Conservation (phyloP, 2,329 filamentous ascomycete species). For the Aspergillus calidoustus region DNA sequence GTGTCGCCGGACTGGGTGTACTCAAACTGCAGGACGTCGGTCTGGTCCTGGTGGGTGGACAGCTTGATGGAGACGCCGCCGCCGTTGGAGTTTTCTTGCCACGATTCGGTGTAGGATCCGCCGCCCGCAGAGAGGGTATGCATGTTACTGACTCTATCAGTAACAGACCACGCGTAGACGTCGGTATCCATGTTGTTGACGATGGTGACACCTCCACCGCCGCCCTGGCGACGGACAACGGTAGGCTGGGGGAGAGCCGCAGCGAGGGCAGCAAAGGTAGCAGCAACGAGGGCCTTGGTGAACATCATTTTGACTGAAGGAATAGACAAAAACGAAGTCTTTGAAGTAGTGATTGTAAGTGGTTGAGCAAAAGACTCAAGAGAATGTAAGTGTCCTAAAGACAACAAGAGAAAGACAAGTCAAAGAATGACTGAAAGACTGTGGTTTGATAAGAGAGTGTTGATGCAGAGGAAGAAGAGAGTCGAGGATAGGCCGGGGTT, state of each 20-base stretch:
- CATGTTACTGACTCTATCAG: slow-evolving; percentile 40
- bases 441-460: slow-evolving; percentile 26
- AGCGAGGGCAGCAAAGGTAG: slow-evolving; percentile 21
- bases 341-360: slow-evolving; percentile 10
- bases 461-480: slow-evolving; percentile 17
- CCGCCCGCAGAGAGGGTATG: slow-evolving; percentile 38
- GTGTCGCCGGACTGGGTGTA: slow-evolving; percentile 37
- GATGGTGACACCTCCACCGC: slow-evolving; percentile 39
- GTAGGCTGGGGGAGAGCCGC: slow-evolving; percentile 29
- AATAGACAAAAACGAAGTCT: slow-evolving; percentile 11
- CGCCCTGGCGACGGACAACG: slow-evolving; percentile 30
- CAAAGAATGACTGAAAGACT: slow-evolving; percentile 22
- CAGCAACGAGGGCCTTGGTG: slow-evolving; percentile 21
- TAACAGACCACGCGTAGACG: slow-evolving; percentile 49
- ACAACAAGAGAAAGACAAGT: slow-evolving; percentile 25
- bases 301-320: slow-evolving; percentile 25
- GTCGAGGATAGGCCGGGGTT: neutral
- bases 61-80: slow-evolving; percentile 51
- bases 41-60: slow-evolving; percentile 34
- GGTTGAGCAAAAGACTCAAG: slow-evolving; percentile 11
- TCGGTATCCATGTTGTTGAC: slow-evolving; percentile 43
- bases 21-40: slow-evolving; percentile 49
- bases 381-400: slow-evolving; percentile 18
- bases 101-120: slow-evolving; percentile 41
- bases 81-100: slow-evolving; percentile 41